These are phyloP conservation scores for Candida sanyaensis DNA, from an alignment of 1,139 yeast species.

Conservation along the genomic window DNA sequence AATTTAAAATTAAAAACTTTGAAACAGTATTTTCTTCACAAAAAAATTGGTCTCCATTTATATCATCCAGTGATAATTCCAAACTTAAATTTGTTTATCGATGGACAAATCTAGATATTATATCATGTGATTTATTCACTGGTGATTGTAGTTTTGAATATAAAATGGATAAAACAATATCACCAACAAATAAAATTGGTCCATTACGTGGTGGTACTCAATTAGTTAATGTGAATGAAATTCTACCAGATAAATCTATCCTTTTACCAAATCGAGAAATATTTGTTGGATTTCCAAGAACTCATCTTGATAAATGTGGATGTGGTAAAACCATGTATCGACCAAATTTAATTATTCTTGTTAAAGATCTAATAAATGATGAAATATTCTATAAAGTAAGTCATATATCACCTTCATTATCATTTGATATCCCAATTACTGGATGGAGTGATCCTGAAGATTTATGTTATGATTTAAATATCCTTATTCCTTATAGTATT, in stretches of 20 bases:
- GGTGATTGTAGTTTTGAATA: constrained; percentile 27
- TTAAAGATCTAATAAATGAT: constrained; percentile 25
- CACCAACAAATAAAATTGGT: constrained; percentile 23
- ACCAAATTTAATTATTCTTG: constrained; percentile 43
- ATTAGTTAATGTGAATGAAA: constrained; percentile 22
- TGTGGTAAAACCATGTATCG: constrained; percentile 51
- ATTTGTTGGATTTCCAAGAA: constrained; percentile 54
- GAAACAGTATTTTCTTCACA: constrained; percentile 17
- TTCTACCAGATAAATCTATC: constrained; percentile 12
- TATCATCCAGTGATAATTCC: constrained; percentile 19
- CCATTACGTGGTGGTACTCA: constrained; percentile 38
- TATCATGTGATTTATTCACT: constrained; percentile 24
- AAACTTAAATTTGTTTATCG: constrained; percentile 28
- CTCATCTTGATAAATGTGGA: constrained; percentile 47
- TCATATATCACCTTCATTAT: constrained; percentile 36
- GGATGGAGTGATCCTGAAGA: constrained; percentile 36
- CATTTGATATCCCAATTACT: constrained; percentile 35
- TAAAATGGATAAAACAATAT: constrained; percentile 20
- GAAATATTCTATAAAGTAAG: constrained; percentile 21
- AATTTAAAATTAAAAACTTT: constrained; percentile 24
- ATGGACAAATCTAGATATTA: constrained; percentile 28
- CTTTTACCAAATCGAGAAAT: constrained; percentile 36
- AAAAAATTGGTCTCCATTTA: constrained; percentile 36
- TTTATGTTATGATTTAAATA: constrained; percentile 23
- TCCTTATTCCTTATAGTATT: constrained; percentile 38